Evolutionary conservation across 2,329 filamentous ascomycete species (phyloP).

Genomic region (Ceratocystis diversiconidia): DNA sequence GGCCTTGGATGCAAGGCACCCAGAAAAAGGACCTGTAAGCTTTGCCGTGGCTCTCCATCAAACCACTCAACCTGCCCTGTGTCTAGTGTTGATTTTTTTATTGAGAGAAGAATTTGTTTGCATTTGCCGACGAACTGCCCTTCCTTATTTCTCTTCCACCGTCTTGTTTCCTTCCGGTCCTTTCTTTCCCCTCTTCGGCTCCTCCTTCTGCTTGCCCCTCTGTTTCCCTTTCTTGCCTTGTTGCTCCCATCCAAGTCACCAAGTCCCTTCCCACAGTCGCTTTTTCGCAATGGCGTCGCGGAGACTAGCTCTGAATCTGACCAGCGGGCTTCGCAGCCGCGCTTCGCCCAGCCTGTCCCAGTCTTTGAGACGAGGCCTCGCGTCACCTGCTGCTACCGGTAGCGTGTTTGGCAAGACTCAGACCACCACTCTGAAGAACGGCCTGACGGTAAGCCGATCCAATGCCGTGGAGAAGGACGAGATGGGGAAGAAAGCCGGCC

Average conservation of each 20-base stretch:
- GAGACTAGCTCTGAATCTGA: constrained; percentile 90
- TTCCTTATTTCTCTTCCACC: constrained; percentile 6
- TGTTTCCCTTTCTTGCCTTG: constrained; percentile 18
- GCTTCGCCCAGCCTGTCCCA: constrained; percentile 66
- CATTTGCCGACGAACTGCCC: neutral
- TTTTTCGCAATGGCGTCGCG: constrained; percentile 72
- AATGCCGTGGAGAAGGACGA: too few relatives aligned
- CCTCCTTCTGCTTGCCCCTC: constrained; percentile 12
- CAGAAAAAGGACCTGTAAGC: constrained; percentile 31
- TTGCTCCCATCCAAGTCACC: constrained; percentile 10
- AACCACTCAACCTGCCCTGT: constrained; percentile 35
- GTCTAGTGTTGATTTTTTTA: constrained; percentile 21
- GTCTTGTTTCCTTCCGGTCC: constrained; percentile 7
- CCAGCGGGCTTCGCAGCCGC: constrained; percentile 78
- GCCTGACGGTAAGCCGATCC: constrained; percentile 61
- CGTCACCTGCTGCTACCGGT: constrained; percentile 57
- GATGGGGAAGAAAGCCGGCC: too few relatives aligned
- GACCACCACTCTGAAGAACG: constrained; percentile 92
- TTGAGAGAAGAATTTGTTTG: constrained; percentile 14
- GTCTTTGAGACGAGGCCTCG: constrained; percentile 73
- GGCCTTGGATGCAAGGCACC: constrained; percentile 31
- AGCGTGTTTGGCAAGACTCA: constrained; percentile 63
- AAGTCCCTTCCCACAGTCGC: constrained; percentile 32
- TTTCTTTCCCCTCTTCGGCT: neutral
- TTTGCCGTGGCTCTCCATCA: constrained; percentile 32